Evolutionary conservation across 495 filamentous ascomycete species (phyloP).

Genomic region (Penicillium crystallinum): DNA sequence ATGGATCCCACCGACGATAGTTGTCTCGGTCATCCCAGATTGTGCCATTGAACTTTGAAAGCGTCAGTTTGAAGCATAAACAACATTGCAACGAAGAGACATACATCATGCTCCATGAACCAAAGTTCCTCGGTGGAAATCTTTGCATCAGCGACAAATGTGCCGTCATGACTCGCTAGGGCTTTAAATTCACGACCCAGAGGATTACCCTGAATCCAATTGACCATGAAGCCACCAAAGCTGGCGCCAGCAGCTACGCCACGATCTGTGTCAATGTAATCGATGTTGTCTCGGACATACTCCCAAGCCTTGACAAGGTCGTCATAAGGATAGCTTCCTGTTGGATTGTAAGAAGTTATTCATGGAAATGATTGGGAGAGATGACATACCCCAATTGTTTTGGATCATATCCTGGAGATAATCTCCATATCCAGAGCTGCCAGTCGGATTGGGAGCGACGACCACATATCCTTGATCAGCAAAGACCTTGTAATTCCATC

Average conservation of each 20-base stretch:
- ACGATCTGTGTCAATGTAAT: conserved; percentile 44
- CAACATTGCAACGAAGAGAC: background rate
- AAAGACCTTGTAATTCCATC: conserved; percentile 50
- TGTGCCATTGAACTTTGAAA: conserved; percentile 37
- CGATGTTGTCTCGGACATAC: conserved; percentile 43
- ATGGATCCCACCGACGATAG: conserved; percentile 43
- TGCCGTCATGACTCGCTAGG: conserved; percentile 45
- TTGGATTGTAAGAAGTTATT: background rate
- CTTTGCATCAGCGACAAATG: conserved; percentile 39
- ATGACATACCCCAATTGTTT: conserved; percentile 42
- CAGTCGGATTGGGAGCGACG: conserved; percentile 50
- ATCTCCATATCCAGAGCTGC: conserved; percentile 47
- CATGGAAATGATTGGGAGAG: background rate
- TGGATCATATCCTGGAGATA: conserved; percentile 42
- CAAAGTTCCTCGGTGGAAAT: conserved; percentile 47
- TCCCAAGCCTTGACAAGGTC: conserved; percentile 50
- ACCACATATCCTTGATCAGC: conserved; percentile 57
- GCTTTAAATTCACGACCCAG: conserved; percentile 51
- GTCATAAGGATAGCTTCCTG: conserved; percentile 47
- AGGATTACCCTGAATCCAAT: conserved; percentile 53
- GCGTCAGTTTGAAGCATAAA: conserved; percentile 13
- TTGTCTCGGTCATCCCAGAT: conserved; percentile 39
- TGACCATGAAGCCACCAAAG: conserved; percentile 53
- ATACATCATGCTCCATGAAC: conserved; percentile 36
- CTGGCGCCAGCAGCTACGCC: conserved; percentile 47